Evolutionary conservation across 805 yeast species (phyloP).

Genomic region (Lachancea meyersii): DNA sequence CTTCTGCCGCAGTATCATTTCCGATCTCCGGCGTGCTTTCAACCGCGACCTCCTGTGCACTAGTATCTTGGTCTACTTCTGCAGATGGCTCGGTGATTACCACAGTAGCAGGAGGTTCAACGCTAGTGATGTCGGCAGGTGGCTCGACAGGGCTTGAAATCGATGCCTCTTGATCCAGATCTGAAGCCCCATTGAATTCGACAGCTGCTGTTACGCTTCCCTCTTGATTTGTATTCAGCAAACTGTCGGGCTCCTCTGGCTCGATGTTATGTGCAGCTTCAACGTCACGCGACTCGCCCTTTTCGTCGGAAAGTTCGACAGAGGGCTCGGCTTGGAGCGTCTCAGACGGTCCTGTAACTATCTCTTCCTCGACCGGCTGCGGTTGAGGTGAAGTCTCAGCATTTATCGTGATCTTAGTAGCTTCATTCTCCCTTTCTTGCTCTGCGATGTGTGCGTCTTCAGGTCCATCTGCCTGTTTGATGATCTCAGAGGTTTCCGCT

Average conservation of each 20-base stretch:
- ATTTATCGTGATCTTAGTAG: background rate
- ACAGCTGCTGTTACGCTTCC: too few species aligned
- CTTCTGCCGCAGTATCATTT: slow-evolving; percentile 14
- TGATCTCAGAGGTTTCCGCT: background rate
- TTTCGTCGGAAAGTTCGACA: background rate
- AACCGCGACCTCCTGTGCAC: slow-evolving; percentile 11
- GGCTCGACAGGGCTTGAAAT: background rate
- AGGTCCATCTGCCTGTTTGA: background rate
- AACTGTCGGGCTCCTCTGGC: background rate
- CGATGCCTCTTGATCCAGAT: background rate
- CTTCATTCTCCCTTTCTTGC: background rate
- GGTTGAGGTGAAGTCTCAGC: background rate
- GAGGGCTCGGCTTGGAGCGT: background rate
- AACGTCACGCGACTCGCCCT: background rate
- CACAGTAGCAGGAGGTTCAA: background rate
- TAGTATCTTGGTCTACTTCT: slow-evolving; percentile 5
- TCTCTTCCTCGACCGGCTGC: background rate
- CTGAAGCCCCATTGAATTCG: background rate
- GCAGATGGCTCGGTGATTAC: background rate
- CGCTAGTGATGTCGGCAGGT: background rate
- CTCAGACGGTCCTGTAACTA: background rate
- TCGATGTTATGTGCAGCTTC: background rate
- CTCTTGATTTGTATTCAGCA: too few species aligned
- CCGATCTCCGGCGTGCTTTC: slow-evolving; percentile 11
- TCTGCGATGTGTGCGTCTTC: background rate